Evolutionary conservation across 306 rosid genomes (phyloP), one percentile per base, ranked within the genome.

Genomic region (Malus sylvestris): DNA sequence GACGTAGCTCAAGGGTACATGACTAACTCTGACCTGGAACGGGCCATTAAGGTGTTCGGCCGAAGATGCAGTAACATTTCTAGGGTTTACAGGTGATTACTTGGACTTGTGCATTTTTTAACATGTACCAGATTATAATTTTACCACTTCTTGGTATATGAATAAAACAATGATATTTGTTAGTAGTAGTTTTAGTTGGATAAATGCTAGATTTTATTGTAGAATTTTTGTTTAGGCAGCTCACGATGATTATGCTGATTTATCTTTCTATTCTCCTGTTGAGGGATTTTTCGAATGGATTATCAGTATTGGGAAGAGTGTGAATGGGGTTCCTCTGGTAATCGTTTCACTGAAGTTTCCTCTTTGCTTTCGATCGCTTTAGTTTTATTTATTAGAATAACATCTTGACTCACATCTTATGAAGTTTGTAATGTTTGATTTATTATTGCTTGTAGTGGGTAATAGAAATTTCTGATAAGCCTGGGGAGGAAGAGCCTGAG

Each of bases 401-500:
- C n/a, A 53, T 5, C 19, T 14, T 71, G 52, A 74, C 12, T 45
- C 25, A 10, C 72, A 80, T 80, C 57, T 18, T 81, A 60, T 44
- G 59, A 44, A 77, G 67, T 79, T 72, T 57, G 16, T 73, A 57
- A 23, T 33, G 19, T 67, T 57, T 75, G 73, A 61, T 81, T 71
- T 71, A 7, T 72, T 19, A 52, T 80, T 82, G 52, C 65, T 23
- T 77, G 76, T 76, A 95, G 98, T 92, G 89, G 98, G 98, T 87
- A 68, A 95, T 95, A 73, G 98, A 95, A 89, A 92, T 95, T 85
- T 92, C 98, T 73, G 97, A 95, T 89, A 92, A 88, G 86, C 93
- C 97, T 2, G 97, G 98, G 58, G 85, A 86, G 79, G 90, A 89
- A 83, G 98, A 95, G 83, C 77, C 90, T 58, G 87, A 95, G 79